Conservation (phyloP, 805 yeast genomes). For the Scheffersomyces coipomensis region DNA sequence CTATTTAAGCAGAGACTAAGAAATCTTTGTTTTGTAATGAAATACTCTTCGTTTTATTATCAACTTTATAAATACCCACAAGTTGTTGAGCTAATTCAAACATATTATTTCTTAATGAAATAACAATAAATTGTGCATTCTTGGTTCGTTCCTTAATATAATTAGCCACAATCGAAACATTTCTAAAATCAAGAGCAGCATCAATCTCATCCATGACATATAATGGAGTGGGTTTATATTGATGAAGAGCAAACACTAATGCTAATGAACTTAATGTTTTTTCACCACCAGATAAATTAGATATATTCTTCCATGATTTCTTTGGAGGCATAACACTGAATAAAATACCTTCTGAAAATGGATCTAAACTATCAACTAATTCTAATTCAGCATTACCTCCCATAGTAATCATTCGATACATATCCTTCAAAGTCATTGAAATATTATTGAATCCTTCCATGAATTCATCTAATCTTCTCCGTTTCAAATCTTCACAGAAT, state of each 20-base stretch:
- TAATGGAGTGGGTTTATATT: conserved; percentile 93
- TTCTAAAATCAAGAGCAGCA: conserved; percentile 96
- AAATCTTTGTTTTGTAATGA: conserved; percentile 67
- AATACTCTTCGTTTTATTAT: conserved; percentile 86
- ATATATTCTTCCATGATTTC: conserved; percentile 94
- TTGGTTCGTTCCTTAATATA: conserved; percentile 94
- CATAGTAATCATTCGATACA: conserved; percentile 98
- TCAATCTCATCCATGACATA: conserved; percentile 99
- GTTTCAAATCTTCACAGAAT: conserved; percentile 65
- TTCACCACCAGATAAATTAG: conserved; percentile 96
- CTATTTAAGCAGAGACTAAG: conserved; percentile 11
- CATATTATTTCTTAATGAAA: conserved; percentile 95
- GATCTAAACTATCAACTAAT: conserved; percentile 91
- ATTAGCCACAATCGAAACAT: conserved; percentile 96
- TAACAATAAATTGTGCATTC: conserved; percentile 95
- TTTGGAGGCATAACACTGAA: conserved; percentile 99
- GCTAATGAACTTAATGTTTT: conserved; percentile 94
- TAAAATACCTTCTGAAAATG: conserved; percentile 95
- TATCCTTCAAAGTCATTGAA: conserved; percentile 84
- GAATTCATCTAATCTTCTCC: conserved; percentile 79
- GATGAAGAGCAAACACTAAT: conserved; percentile 91
- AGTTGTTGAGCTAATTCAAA: conserved; percentile 92
- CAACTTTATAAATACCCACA: conserved; percentile 92
- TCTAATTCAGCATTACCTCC: conserved; percentile 99
- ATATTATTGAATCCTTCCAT: conserved; percentile 90